Evolutionary conservation across 371 early-diverging fungal species (phyloP), one percentile per base, ranked within the genome.

Genomic region (Apophysomyces variabilis): DNA sequence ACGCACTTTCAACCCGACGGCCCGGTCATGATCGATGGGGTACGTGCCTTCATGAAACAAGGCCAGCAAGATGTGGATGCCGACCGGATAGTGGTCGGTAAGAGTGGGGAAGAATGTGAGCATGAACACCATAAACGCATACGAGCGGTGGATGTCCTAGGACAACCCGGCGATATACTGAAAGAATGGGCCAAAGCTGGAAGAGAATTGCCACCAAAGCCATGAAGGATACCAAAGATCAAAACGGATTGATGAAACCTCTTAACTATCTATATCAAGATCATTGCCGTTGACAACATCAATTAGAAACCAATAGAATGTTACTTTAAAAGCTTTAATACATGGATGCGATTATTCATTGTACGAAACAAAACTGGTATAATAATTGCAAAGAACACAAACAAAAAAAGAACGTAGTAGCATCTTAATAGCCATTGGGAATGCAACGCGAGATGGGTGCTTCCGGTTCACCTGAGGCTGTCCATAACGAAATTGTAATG

Each of bases 401-500:
- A 39, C 16, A 46, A 44, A 32, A 44, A 47, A 54, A 14, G 16
- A 16, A 39, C 7, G 16, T 43, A 63, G 44, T 39, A 26, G 1
- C 32, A 26, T 26, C 32, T 60, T 65, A 72, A 60, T 65, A 58
- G 4, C 66, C 66, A 56, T 69, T 64, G 32, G 71, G 64, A 12
- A 69, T 70, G 41, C 83, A 82, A 50, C 83, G 74, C 16, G 75
- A 72, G 37, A 77, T 67, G 32, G 83, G 78, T 21, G 54, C 21
- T 11, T 72, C 75, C 14, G 68, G 59, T 41, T 75, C 78, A 57
- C 76, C 77, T 37, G 70, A 77, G 12, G 65, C 65, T 9, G 84
- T 72, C 93, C 93, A 93, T 60, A 88, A 76, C 59, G 80, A 69
- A n/a, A 93, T 58, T 1, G 93, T 95, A 45, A 91, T 85, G 47